A percentile compares a stretch with the other conserved stretches of the same genome.
These are phyloP conservation scores for Colletotrichum sp. DNA, from an alignment of 2,329 filamentous ascomycete genomes.

Conservation along the genomic window DNA sequence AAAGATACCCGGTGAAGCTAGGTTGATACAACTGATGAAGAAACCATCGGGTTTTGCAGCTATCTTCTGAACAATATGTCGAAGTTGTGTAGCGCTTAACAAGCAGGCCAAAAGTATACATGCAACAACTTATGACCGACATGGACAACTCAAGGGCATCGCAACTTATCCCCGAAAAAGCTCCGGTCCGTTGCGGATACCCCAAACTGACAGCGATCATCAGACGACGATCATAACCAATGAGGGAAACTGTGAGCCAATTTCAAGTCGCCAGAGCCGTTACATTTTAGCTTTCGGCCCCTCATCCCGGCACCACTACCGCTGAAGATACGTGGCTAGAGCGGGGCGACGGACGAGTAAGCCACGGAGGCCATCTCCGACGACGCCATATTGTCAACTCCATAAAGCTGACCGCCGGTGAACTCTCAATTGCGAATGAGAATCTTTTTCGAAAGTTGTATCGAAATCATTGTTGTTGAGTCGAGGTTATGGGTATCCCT, in stretches of 20 bases:
- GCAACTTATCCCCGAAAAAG: neutral
- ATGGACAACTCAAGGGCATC: neutral
- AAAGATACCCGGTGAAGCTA: neutral
- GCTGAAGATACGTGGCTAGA: neutral
- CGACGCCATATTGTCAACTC: neutral
- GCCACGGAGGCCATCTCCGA: neutral
- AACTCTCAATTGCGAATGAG: neutral
- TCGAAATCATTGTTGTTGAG: neutral
- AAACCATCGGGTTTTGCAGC: neutral
- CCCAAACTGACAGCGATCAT: neutral
- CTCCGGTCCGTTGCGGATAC: neutral
- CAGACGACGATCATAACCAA: neutral
- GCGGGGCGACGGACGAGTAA: neutral
- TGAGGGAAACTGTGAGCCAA: neutral
- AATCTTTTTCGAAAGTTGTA: neutral
- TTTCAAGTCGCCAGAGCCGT: fast-evolving
- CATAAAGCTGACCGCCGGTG: neutral
- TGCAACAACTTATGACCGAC: neutral
- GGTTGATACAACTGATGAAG: neutral
- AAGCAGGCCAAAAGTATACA: neutral
- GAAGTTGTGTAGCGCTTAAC: too few species aligned
- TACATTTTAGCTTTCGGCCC: neutral
- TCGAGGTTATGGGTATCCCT: neutral
- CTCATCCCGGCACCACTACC: neutral
- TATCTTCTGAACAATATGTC: neutral